Percentiles rank a stretch among this genome's conserved stretches.
Evolutionary conservation across 2,329 filamentous ascomycete genomes (phyloP).

Genomic region (Sarocladium kiliense): DNA sequence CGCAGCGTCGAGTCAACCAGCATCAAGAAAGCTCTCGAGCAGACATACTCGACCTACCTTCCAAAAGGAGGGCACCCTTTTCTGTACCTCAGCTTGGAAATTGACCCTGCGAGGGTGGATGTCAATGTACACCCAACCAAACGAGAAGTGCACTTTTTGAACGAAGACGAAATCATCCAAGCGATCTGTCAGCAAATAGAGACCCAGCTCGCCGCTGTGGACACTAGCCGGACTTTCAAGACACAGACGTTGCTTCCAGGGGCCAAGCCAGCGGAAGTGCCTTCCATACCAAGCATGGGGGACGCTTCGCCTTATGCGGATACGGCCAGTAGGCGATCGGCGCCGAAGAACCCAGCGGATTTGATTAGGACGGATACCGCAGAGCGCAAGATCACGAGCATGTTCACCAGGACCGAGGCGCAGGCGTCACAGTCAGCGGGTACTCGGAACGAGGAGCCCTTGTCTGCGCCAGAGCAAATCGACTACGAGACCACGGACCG

Average conservation of each 20-base stretch:
- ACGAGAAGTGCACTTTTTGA: constrained; percentile 92
- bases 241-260: constrained; percentile 86
- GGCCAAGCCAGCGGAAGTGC: constrained; percentile 30
- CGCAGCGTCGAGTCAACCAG: constrained; percentile 84
- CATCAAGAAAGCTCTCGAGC: constrained; percentile 86
- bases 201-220: constrained; percentile 74
- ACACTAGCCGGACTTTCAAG: constrained; percentile 90
- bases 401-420: constrained; percentile 61
- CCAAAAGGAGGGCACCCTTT: constrained; percentile 95
- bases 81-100: constrained; percentile 84
- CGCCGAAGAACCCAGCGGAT: constrained; percentile 55
- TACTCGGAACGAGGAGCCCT: constrained; percentile 26
- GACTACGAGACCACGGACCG: constrained; percentile 71
- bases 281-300: constrained; percentile 18
- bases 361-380: constrained; percentile 86
- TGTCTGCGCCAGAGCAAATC: constrained; percentile 41
- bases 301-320: constrained; percentile 23
- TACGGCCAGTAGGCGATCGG: constrained; percentile 30
- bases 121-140: constrained; percentile 98
- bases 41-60: constrained; percentile 80
- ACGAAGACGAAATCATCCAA: constrained; percentile 94
- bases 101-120: constrained; percentile 87
- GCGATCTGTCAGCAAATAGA: constrained; percentile 77
- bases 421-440: constrained; percentile 9
- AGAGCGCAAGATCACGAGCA: constrained; percentile 90